Conservation (phyloP, 768 basidiomycete genomes). For the Coprinellus aureogranulatus region DNA sequence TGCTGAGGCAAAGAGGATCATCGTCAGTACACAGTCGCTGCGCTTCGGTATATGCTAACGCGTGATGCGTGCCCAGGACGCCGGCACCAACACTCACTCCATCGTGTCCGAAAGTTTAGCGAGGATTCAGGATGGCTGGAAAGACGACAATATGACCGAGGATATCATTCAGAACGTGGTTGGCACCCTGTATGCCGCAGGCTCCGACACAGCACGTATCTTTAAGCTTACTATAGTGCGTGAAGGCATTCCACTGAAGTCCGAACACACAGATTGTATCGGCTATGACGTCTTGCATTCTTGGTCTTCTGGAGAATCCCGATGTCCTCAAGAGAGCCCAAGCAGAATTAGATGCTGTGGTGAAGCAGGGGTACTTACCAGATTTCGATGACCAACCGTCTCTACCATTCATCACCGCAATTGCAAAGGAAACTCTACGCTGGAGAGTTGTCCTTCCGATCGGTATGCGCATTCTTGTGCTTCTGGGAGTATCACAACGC, state of each 20-base stretch:
- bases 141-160: constrained; percentile 14
- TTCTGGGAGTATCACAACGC: constrained; percentile 11
- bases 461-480: constrained; percentile 23
- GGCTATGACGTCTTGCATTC: constrained; percentile 9
- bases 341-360: constrained; percentile 30
- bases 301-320: constrained; percentile 10
- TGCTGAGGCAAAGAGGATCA: constrained; percentile 22
- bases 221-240: background rate
- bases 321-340: constrained; percentile 30
- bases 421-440: constrained; percentile 27
- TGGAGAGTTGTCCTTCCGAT: constrained; percentile 25
- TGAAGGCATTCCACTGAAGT: no score
- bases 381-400: constrained; percentile 24
- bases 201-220: constrained; percentile 20
- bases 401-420: constrained; percentile 31
- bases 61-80: background rate
- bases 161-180: constrained; percentile 20
- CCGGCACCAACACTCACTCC: constrained; percentile 13
- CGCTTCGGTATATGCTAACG: background rate
- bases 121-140: constrained; percentile 6
- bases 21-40: constrained; percentile 23
- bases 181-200: constrained; percentile 22
- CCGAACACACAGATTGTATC: constrained; percentile 4
- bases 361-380: constrained; percentile 30
- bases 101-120: constrained; percentile 16